Percentiles rank a stretch among this genome's conserved stretches.
These are phyloP conservation scores for Leccinum pachyderme DNA, from an alignment of 1,284 basidiomycete species.

Conservation along the genomic window DNA sequence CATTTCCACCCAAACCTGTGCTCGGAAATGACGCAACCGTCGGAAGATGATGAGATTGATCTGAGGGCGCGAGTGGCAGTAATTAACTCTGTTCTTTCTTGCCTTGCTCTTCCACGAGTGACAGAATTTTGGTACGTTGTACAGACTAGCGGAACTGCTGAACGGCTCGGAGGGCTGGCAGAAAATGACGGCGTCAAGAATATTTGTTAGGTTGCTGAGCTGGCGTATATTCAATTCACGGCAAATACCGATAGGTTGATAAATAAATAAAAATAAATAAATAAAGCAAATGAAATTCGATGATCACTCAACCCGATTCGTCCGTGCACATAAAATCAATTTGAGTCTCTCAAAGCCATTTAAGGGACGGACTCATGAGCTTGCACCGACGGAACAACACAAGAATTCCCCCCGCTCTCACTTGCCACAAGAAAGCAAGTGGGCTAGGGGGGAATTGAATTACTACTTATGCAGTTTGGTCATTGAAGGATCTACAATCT, in stretches of 20 bases:
- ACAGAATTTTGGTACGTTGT: slow-evolving; percentile 1
- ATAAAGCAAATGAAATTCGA: not conserved
- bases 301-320: not conserved
- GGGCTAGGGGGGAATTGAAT: too few species aligned
- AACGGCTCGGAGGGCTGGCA: not conserved
- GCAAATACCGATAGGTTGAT: slow-evolving; percentile 7
- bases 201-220: not conserved
- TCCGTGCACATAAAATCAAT: not conserved
- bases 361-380: too few species aligned
- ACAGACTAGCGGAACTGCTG: not conserved
- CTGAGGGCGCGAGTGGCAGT: slow-evolving; percentile 6
- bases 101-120: slow-evolving; percentile 3
- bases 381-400: too few species aligned
- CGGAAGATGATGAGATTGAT: slow-evolving; percentile 24
- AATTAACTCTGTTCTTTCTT: not conserved
- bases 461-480: not conserved
- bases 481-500: slow-evolving; percentile 21
- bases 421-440: not conserved
- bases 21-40: slow-evolving; percentile 21
- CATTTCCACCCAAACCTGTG: slow-evolving; percentile 27
- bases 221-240: slow-evolving; percentile 1
- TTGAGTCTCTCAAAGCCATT: not conserved
- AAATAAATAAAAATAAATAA: slow-evolving; percentile 1
- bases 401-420: too few species aligned
- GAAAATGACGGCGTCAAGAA: not conserved